These are phyloP conservation scores for Aspergillus sclerotioniger DNA, from an alignment of 495 filamentous ascomycete genomes.

Conservation along the genomic window DNA sequence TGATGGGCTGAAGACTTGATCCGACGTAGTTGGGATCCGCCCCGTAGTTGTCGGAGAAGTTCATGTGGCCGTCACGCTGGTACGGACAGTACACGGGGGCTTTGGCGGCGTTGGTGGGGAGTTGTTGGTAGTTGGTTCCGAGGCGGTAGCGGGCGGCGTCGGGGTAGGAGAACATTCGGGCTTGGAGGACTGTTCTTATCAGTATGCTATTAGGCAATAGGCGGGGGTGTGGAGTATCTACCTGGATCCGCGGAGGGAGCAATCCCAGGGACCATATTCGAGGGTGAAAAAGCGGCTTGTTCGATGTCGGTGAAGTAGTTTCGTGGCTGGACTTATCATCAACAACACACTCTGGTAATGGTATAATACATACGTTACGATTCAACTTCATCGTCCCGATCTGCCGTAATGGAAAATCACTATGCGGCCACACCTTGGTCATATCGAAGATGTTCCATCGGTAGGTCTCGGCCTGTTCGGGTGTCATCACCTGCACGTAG, in stretches of 20 bases:
- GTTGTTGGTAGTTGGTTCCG: conserved; percentile 27
- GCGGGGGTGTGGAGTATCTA: too few relatives aligned
- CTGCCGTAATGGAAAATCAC: conserved; percentile 26
- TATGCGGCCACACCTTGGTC: conserved; percentile 32
- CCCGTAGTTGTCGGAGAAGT: too few relatives aligned
- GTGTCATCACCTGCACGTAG: conserved; percentile 40
- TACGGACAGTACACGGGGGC: too few relatives aligned
- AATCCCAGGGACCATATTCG: conserved; percentile 43
- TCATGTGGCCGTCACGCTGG: too few relatives aligned
- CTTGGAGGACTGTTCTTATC: conserved; percentile 50
- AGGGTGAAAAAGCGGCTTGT: conserved; percentile 45
- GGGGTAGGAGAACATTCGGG: conserved; percentile 63
- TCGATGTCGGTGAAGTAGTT: conserved; percentile 47
- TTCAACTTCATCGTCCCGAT: conserved; percentile 35
- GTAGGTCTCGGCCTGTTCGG: conserved; percentile 26
- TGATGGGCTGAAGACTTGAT: too few relatives aligned
- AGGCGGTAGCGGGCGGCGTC: conserved; percentile 64
- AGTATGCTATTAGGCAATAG: too few relatives aligned
- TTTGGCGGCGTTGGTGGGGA: too few relatives aligned
- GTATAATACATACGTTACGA: conserved; percentile 23
- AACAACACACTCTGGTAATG: too few relatives aligned
- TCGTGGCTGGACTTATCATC: too few relatives aligned
- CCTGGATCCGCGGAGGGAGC: conserved; percentile 35
- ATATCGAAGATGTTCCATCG: conserved; percentile 39
- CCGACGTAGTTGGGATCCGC: too few relatives aligned